Percentiles rank a stretch among this genome's conserved stretches.
These are phyloP conservation scores for Colletotrichum sojae DNA, from an alignment of 2,329 filamentous ascomycete genomes.

Conservation along the genomic window DNA sequence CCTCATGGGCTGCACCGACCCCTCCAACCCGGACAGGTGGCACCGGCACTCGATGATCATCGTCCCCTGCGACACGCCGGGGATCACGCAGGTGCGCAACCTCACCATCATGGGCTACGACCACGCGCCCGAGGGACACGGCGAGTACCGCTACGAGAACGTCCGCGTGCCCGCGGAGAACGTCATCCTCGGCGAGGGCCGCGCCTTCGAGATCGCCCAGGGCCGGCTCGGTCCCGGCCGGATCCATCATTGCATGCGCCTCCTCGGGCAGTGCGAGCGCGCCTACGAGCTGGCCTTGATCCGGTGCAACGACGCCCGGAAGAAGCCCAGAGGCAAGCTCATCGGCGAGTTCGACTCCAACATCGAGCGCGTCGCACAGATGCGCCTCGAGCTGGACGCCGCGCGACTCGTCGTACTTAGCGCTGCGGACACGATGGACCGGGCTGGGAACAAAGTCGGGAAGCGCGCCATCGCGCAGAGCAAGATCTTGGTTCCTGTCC, in stretches of 20 bases:
- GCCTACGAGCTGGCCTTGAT: constrained; percentile 96
- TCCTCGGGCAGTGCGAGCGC: constrained; percentile 89
- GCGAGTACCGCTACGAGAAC: constrained; percentile 89
- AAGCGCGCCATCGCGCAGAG: constrained; percentile 96
- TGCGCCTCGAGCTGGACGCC: constrained; percentile 92
- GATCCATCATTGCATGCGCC: constrained; percentile 98
- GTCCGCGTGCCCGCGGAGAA: constrained; percentile 87
- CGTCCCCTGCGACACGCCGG: constrained; percentile 85
- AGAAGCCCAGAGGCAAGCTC: constrained; percentile 91
- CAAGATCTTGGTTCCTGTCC: constrained; percentile 90
- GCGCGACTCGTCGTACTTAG: constrained; percentile 92
- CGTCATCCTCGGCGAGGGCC: constrained; percentile 93
- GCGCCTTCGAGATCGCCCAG: constrained; percentile 98
- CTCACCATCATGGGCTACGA: constrained; percentile 95
- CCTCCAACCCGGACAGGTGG: constrained; percentile 82
- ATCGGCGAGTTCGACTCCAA: constrained; percentile 93
- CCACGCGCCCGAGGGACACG: constrained; percentile 96
- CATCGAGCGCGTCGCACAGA: constrained; percentile 92
- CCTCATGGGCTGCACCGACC: constrained; percentile 94
- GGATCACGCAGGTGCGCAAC: constrained; percentile 93
- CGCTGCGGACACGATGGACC: constrained; percentile 94
- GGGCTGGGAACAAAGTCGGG: constrained; percentile 87
- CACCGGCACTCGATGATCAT: constrained; percentile 93
- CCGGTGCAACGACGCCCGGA: constrained; percentile 90
- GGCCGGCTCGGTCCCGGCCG: constrained; percentile 94